These are phyloP conservation scores for Penicillium sp. DNA, from an alignment of 2,329 filamentous ascomycete genomes.

Conservation along the genomic window DNA sequence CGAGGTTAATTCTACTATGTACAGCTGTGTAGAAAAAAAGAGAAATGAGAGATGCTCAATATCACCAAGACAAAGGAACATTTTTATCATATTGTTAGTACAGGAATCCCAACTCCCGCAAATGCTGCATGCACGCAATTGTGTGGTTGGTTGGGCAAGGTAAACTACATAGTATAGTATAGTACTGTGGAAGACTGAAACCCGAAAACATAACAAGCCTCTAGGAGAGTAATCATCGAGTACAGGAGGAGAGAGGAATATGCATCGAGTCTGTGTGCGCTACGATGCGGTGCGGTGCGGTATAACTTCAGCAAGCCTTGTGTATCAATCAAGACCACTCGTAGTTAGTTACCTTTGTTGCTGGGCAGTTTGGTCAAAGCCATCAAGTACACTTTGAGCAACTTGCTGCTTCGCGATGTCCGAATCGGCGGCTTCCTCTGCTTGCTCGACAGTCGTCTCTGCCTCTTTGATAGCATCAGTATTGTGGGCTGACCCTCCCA, in stretches of 20 bases:
- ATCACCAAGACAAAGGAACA: constrained; percentile 3
- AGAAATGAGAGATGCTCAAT: not conserved
- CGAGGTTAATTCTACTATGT: not conserved
- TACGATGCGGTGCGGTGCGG: not conserved
- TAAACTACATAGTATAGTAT: not conserved
- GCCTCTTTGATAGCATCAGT: constrained; percentile 7
- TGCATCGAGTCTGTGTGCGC: not conserved
- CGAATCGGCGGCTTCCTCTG: constrained; percentile 29
- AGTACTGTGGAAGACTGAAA: not conserved
- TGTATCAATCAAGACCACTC: not conserved
- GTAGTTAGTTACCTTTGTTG: constrained; percentile 24
- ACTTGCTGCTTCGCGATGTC: constrained; percentile 32
- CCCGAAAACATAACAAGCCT: not conserved
- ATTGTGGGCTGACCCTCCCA: constrained; percentile 20
- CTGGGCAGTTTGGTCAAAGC: constrained; percentile 43
- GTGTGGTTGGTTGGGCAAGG: not conserved
- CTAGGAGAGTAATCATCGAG: not conserved
- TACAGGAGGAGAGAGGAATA: not conserved
- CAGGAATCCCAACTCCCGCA: constrained; percentile 10
- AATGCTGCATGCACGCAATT: constrained; percentile 6
- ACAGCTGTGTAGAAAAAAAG: not conserved
- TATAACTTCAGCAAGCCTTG: not conserved
- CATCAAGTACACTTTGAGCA: constrained; percentile 46
- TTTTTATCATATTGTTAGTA: constrained; percentile 4
- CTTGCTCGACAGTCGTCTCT: constrained; percentile 18